Evolutionary conservation across 108 stramenopile genomes (phyloP).

Genomic region (Pseudonitzschia pungens): DNA sequence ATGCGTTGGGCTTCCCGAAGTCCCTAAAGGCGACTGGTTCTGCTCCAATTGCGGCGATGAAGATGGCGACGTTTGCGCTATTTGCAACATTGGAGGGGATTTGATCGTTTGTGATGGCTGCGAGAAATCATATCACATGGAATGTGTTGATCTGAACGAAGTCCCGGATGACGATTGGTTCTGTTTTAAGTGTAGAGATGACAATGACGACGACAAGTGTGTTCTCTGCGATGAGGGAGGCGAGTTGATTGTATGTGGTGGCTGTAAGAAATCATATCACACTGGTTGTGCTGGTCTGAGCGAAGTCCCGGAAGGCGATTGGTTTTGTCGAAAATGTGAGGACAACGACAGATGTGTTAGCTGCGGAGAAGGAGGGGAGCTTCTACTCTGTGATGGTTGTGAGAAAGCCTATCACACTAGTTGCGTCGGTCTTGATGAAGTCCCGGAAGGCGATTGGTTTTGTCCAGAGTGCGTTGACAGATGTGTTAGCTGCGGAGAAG

Average conservation of each 20-base stretch:
- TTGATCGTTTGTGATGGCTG: conserved; percentile 79
- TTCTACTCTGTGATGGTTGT: conserved; percentile 80
- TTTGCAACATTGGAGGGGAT: conserved; percentile 60
- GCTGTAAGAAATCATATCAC: conserved; percentile 77
- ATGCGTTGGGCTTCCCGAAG: conserved; percentile 54
- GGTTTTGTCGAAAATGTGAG: too few species aligned
- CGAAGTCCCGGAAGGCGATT: conserved; percentile 30
- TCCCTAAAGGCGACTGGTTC: conserved; percentile 82
- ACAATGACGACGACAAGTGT: conserved; percentile 39
- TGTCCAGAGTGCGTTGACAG: conserved; percentile 20
- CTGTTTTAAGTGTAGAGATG: conserved; percentile 51
- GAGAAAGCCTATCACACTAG: conserved; percentile 70
- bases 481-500: conserved; percentile 53
- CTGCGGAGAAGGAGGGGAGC: conserved; percentile 59
- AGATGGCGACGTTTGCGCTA: conserved; percentile 45
- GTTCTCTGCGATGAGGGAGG: conserved; percentile 57
- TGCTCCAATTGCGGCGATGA: conserved; percentile 55
- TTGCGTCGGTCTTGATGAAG: conserved; percentile 54
- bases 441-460: conserved; percentile 59
- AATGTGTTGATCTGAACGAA: conserved; percentile 54
- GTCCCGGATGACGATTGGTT: conserved; percentile 82
- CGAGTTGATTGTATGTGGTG: conserved; percentile 70
- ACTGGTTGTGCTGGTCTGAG: conserved; percentile 48
- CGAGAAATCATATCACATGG: conserved; percentile 67
- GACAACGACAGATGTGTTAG: conserved; percentile 38